Evolutionary conservation across 345 rosid genomes (phyloP).

Genomic region (Corchorus olitorius): DNA sequence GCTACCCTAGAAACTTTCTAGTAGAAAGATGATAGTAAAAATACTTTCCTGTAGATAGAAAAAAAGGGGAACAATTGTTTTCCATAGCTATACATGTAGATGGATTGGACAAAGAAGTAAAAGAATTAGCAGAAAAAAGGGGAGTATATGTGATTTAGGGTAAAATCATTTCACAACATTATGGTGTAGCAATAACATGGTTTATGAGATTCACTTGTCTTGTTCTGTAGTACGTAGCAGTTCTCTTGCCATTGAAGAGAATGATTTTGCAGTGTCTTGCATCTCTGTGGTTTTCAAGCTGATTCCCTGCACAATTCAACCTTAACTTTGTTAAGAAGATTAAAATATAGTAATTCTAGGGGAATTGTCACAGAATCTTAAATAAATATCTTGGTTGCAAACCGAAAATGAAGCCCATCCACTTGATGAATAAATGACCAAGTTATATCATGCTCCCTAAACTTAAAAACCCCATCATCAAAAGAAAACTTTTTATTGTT

Average conservation of each 20-base stretch:
- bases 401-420: background rate
- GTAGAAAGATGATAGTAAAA: background rate
- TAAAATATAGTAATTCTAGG: background rate
- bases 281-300: slow-evolving; percentile 67
- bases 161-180: background rate
- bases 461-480: background rate
- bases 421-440: background rate
- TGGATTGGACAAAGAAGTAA: background rate
- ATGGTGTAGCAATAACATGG: background rate
- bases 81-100: background rate
- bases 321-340: background rate
- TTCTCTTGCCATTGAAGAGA: slow-evolving; percentile 85
- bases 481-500: background rate
- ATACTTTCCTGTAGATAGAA: background rate
- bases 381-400: background rate
- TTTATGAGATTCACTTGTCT: slow-evolving; percentile 47
- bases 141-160: background rate
- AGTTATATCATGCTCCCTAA: background rate
- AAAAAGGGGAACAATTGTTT: background rate
- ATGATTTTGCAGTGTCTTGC: slow-evolving; percentile 84
- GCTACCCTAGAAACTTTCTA: background rate
- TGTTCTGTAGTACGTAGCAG: slow-evolving; percentile 65
- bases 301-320: slow-evolving; percentile 61
- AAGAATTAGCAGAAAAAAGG: background rate
- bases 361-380: background rate